Evolutionary conservation across 768 basidiomycete genomes (phyloP).

Genomic region (Russula sp.): DNA sequence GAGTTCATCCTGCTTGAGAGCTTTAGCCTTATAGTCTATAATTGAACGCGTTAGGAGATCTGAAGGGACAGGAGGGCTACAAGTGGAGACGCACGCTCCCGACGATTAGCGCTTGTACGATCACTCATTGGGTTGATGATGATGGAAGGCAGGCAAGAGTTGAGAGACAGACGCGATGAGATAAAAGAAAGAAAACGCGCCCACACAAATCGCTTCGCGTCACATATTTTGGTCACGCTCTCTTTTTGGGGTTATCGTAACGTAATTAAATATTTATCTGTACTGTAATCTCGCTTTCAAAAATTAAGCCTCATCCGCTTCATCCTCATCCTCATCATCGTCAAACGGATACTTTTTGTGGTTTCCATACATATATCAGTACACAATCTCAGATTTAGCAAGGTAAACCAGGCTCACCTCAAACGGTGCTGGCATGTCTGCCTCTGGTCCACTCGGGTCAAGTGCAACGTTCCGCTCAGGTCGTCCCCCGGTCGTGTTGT

Average conservation of each 20-base stretch:
- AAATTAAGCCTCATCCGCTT: constrained; percentile 31
- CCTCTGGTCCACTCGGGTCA: constrained; percentile 66
- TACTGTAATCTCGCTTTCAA: too few relatives aligned
- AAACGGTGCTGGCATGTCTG: constrained; percentile 71
- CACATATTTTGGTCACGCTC: constrained; percentile 10
- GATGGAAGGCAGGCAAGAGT: constrained; percentile 8
- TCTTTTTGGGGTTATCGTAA: background rate
- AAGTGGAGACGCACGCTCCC: constrained; percentile 19
- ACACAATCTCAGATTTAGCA: constrained; percentile 5
- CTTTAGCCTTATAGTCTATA: constrained; percentile 87
- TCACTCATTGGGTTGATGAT: constrained; percentile 19
- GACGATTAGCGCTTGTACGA: constrained; percentile 21
- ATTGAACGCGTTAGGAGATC: constrained; percentile 35
- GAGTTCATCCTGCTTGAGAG: constrained; percentile 86
- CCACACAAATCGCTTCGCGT: constrained; percentile 6
- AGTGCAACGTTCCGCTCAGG: constrained; percentile 49
- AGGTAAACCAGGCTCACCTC: constrained; percentile 51
- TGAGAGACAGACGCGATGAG: constrained; percentile 9
- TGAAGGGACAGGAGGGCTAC: background rate
- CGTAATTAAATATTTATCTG: too few relatives aligned
- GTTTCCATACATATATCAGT: constrained; percentile 23
- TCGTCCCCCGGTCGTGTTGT: constrained; percentile 28
- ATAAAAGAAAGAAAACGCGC: constrained; percentile 11
- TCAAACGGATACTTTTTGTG: constrained; percentile 67
- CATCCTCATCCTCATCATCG: constrained; percentile 42